A percentile compares a stretch with the other conserved stretches of the same genome.
Conservation (phyloP, 1,139 yeast species). For the Scheffersomyces titani region DNA sequence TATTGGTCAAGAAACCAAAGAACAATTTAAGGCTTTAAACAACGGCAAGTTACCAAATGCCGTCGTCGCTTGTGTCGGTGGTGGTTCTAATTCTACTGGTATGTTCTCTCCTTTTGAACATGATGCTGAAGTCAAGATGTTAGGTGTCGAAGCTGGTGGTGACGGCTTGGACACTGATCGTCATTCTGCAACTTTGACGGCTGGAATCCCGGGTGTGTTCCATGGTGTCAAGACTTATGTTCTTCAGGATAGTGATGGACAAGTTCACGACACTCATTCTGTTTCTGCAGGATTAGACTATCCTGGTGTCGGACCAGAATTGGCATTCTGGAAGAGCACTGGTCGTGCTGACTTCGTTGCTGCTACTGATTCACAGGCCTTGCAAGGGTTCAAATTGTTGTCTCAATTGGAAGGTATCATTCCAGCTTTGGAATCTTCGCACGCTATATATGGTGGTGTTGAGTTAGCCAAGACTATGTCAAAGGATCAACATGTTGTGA, state of each 20-base stretch:
- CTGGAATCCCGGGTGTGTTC: constrained; percentile 94
- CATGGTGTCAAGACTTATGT: constrained; percentile 97
- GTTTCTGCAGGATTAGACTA: constrained; percentile 98
- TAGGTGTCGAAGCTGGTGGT: constrained; percentile 99
- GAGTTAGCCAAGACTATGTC: constrained; percentile 83
- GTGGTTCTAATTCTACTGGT: constrained; percentile 97
- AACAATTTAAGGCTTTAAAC: constrained; percentile 79
- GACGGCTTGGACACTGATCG: constrained; percentile 85
- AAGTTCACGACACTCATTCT: constrained; percentile 95
- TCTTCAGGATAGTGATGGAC: constrained; percentile 89
- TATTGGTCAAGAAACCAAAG: constrained; percentile 92
- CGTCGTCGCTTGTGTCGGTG: constrained; percentile 98
- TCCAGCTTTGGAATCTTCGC: constrained; percentile 97
- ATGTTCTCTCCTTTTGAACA: constrained; percentile 92
- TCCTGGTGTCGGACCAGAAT: constrained; percentile 99
- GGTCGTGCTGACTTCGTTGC: constrained; percentile 92
- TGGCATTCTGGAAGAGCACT: constrained; percentile 90
- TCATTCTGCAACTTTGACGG: constrained; percentile 92
- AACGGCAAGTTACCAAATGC: constrained; percentile 87
- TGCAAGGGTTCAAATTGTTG: constrained; percentile 82
- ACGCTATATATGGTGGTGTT: constrained; percentile 90
- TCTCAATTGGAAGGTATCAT: constrained; percentile 97
- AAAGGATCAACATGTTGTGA: constrained; percentile 77
- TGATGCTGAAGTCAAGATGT: constrained; percentile 70
- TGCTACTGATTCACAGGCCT: constrained; percentile 92